Evolutionary conservation across 495 filamentous ascomycete species (phyloP).

Genomic region (Xylaria grammica): DNA sequence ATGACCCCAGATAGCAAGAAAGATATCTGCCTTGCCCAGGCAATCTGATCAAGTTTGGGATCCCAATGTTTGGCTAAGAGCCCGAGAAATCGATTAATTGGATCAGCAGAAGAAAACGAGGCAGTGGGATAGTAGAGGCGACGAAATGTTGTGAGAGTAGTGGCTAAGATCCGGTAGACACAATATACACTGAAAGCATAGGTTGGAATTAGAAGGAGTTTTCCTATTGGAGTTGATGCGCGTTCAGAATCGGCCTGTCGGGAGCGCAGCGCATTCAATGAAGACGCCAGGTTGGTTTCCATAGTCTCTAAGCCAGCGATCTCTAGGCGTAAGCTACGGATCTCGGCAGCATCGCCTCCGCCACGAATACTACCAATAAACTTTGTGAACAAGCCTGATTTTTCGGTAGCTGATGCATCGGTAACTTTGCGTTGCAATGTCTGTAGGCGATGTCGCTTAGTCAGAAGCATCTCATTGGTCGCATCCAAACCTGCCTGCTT

Average conservation of each 20-base stretch:
- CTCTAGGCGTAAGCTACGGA: slow-evolving; percentile 70
- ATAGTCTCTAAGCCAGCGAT: slow-evolving; percentile 79
- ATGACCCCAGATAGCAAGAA: slow-evolving; percentile 80
- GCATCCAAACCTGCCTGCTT: slow-evolving; percentile 77
- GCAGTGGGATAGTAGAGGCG: slow-evolving; percentile 55
- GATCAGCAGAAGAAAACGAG: slow-evolving; percentile 72
- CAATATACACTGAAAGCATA: slow-evolving; percentile 77
- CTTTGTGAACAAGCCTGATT: slow-evolving; percentile 68
- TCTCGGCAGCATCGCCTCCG: slow-evolving; percentile 65
- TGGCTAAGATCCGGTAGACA: slow-evolving; percentile 74
- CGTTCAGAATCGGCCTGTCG: slow-evolving; percentile 64
- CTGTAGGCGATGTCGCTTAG: slow-evolving; percentile 70
- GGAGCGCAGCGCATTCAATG: slow-evolving; percentile 62
- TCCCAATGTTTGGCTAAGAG: slow-evolving; percentile 75
- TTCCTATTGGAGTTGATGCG: slow-evolving; percentile 65
- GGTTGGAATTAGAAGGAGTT: slow-evolving; percentile 59
- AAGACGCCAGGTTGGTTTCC: slow-evolving; percentile 66
- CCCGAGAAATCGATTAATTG: slow-evolving; percentile 77
- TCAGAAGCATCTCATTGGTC: slow-evolving; percentile 72
- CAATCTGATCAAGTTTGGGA: slow-evolving; percentile 67
- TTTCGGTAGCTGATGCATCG: slow-evolving; percentile 41
- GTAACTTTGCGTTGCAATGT: slow-evolving; percentile 68
- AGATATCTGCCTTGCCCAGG: slow-evolving; percentile 78
- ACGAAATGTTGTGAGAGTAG: slow-evolving; percentile 64
- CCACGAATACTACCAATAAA: slow-evolving; percentile 68